phyloP scores from a whole-genome alignment of 768 basidiomycete genomes.

The Pleurotus cornucopiae region DNA sequence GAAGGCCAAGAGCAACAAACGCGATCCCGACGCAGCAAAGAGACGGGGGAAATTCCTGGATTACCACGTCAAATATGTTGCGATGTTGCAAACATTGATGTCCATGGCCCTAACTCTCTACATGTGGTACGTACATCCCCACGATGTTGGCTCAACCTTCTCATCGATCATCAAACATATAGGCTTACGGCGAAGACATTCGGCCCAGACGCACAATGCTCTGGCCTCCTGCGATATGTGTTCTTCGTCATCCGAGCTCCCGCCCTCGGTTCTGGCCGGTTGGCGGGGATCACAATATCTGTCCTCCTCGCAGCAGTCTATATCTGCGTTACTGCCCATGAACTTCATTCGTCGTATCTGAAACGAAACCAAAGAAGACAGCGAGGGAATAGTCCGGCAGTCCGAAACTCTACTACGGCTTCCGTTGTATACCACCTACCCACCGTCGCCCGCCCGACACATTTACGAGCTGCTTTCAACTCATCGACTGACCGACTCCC shows the following conservation, averaged over 20 bases:
- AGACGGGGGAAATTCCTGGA: conserved; percentile 16
- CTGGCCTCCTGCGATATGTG: conserved; percentile 25
- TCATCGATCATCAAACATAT: not conserved
- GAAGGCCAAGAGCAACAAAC: conserved; percentile 20
- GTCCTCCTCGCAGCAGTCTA: conserved; percentile 27
- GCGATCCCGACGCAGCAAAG: not conserved
- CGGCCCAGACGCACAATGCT: conserved; percentile 23
- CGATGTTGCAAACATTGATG: conserved; percentile 32
- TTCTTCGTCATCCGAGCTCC: conserved; percentile 28
- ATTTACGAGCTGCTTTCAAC: not conserved
- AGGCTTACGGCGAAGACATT: conserved; percentile 28
- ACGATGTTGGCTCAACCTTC: no score
- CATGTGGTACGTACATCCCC: conserved; percentile 24
- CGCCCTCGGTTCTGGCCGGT: conserved; percentile 27
- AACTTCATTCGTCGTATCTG: conserved; percentile 25
- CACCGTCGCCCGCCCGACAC: not conserved
- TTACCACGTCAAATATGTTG: conserved; percentile 32
- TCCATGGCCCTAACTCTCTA: conserved; percentile 34
- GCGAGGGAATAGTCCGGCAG: not conserved
- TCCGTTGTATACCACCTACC: not conserved
- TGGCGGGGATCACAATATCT: conserved; percentile 26
- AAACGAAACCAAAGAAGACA: conserved; percentile 12
- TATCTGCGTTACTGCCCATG: conserved; percentile 27
- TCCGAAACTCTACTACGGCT: not conserved
- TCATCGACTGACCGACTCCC: not conserved